A percentile compares a stretch with the other conserved stretches of the same genome.
phyloP scores from a whole-genome alignment of 208 protist genomes.

The Herpetomonas samuelpessoai region DNA sequence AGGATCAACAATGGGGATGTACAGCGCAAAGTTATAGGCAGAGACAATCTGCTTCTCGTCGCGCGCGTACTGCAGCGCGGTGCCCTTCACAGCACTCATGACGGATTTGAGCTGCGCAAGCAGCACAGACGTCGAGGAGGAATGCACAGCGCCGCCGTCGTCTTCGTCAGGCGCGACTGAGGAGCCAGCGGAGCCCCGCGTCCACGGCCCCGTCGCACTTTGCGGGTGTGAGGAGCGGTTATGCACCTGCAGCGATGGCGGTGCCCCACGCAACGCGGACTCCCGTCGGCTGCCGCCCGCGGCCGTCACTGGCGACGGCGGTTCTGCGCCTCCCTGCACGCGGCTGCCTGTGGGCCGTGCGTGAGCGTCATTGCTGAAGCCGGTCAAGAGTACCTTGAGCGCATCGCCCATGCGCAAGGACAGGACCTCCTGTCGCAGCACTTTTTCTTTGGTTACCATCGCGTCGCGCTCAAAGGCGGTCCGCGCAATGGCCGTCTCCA shows the following conservation, averaged over 20 bases:
- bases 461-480: constrained; percentile 8
- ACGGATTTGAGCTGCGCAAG: constrained; percentile 16
- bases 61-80: constrained; percentile 35
- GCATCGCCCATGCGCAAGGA: constrained; percentile 23
- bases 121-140: not conserved
- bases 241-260: not conserved
- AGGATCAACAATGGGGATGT: constrained; percentile 18
- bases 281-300: not conserved
- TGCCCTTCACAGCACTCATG: constrained; percentile 54
- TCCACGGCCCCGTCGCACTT: not conserved
- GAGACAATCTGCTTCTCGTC: constrained; percentile 38
- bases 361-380: constrained; percentile 17
- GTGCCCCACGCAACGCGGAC: not conserved
- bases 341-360: too few relatives aligned
- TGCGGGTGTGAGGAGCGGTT: constrained; percentile 4
- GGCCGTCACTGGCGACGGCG: too few relatives aligned
- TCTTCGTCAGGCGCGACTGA: not conserved
- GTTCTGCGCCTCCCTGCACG: not conserved
- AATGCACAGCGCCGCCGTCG: not conserved
- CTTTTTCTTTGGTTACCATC: constrained; percentile 13
- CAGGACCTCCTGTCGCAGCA: constrained; percentile 13
- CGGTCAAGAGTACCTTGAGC: constrained; percentile 20
- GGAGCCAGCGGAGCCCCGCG: not conserved
- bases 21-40: constrained; percentile 34
- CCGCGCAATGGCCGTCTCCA: constrained; percentile 16